Evolutionary conservation across 345 rosid genomes (phyloP), one percentile per base, ranked within the genome.

Genomic region (Citrus australasica): DNA sequence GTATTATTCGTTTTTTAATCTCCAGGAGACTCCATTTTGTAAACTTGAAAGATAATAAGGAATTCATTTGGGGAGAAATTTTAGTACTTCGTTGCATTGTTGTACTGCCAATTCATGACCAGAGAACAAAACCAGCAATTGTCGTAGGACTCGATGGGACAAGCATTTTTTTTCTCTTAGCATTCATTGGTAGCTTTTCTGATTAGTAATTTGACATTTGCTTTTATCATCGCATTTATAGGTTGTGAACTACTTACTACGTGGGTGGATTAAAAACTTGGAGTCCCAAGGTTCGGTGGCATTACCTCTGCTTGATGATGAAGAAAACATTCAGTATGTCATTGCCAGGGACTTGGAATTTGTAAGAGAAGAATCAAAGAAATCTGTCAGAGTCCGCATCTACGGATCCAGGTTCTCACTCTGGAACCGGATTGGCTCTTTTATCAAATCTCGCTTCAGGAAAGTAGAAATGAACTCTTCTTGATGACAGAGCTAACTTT

Each of bases 241-340:
- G 99, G 98, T 92, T 53, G 94, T 93, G 85, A 92, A 93, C 82
- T 89, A 82, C 84, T 83, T 93, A 74, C 86, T 93, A 42, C 92
- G 93, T 0, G 99, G 99, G 42, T 95, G 97, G 98, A 91, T 95
- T 53, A 87, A 83, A 63, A 91, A 83, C 90, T 76, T 90, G 58
- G 99, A 95, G 68, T 88, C 98, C 25, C 75, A 71, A 66, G 96
- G 96, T 19, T 83, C 84, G 7, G 83, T 84, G 53, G 70, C 83
- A 0, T 84, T 95, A 22, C 97, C 98, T 28, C 81, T 95, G 69
- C 84, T 89, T 28, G 93, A 92, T 1, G 88, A 81, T 30, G 53
- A 55, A 14, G 89, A 81, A 80, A 81, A 79, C 78, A 78, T 79
- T n/a, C 73, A 82, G 76, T 13, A 25, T 19, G 83, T 85, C 78